Conservation (phyloP, 2,329 filamentous ascomycete genomes). For the Plectosphaerella sp. region DNA sequence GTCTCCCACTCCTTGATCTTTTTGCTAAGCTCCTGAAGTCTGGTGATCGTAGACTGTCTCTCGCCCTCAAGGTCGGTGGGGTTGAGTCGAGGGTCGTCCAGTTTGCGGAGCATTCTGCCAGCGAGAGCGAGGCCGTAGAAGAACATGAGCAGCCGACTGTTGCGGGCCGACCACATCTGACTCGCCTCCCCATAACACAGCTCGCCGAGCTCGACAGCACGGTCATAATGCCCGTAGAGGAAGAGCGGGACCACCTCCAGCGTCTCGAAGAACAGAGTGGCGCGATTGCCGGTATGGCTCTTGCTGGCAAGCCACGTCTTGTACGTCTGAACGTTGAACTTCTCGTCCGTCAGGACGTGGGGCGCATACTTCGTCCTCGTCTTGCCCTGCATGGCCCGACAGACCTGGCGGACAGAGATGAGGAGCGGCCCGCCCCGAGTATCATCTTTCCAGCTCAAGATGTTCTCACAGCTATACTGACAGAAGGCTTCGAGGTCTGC, state of each 20-base stretch:
- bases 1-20: conserved; percentile 61
- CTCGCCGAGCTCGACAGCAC: conserved; percentile 53
- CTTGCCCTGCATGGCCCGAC: conserved; percentile 70
- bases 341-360: conserved; percentile 62
- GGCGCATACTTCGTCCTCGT: conserved; percentile 48
- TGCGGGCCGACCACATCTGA: conserved; percentile 56
- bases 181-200: conserved; percentile 40
- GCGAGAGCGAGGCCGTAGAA: conserved; percentile 56
- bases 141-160: conserved; percentile 52
- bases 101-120: conserved; percentile 43
- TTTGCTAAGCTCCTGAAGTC: conserved; percentile 51
- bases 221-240: conserved; percentile 58
- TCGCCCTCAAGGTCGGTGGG: conserved; percentile 38
- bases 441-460: conserved; percentile 67
- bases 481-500: conserved; percentile 67
- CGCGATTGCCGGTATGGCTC: conserved; percentile 56
- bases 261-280: conserved; percentile 64
- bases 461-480: conserved; percentile 68
- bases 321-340: conserved; percentile 56
- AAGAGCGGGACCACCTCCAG: conserved; percentile 60
- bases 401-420: conserved; percentile 60
- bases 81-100: conserved; percentile 40
- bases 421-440: conserved; percentile 67
- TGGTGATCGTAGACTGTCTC: conserved; percentile 42
- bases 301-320: conserved; percentile 52